phyloP scores from a whole-genome alignment of 1,284 basidiomycete species.

The Leccinum angustisporum region DNA sequence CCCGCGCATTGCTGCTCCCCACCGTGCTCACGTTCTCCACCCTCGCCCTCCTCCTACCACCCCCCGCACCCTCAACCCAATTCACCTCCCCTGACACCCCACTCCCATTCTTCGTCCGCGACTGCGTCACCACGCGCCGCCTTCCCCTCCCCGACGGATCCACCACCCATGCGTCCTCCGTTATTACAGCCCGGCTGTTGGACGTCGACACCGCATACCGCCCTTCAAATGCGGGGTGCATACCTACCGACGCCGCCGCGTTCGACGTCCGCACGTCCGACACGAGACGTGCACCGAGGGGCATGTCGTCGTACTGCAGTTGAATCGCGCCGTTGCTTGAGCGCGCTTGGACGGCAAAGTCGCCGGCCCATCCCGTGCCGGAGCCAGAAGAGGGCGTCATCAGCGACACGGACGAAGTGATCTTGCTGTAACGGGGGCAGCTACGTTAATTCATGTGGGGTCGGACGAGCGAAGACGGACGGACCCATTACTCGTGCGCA shows the following conservation, averaged over 20 bases:
- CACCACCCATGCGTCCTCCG: conserved; percentile 11
- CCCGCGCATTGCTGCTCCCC: conserved; percentile 26
- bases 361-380: conserved; percentile 18
- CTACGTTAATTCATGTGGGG: background rate
- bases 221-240: conserved; percentile 46
- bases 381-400: background rate
- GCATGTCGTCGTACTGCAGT: conserved; percentile 37
- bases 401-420: conserved; percentile 19
- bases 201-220: conserved; percentile 38
- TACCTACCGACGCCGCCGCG: conserved; percentile 31
- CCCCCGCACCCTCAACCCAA: conserved; percentile 14
- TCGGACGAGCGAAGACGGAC: background rate
- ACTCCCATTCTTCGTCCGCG: background rate
- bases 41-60: background rate
- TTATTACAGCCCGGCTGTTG: conserved; percentile 21
- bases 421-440: conserved; percentile 4
- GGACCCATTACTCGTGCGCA: conserved; percentile 42
- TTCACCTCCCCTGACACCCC: conserved; percentile 15
- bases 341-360: conserved; percentile 31
- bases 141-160: conserved; percentile 42
- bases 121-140: conserved; percentile 23
- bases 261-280: conserved; percentile 41
- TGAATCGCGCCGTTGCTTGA: conserved; percentile 38
- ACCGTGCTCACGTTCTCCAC: conserved; percentile 9
- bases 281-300: conserved; percentile 32